Conservation (phyloP, 2,329 filamentous ascomycete species). For the Microdochium bolleyi region DNA sequence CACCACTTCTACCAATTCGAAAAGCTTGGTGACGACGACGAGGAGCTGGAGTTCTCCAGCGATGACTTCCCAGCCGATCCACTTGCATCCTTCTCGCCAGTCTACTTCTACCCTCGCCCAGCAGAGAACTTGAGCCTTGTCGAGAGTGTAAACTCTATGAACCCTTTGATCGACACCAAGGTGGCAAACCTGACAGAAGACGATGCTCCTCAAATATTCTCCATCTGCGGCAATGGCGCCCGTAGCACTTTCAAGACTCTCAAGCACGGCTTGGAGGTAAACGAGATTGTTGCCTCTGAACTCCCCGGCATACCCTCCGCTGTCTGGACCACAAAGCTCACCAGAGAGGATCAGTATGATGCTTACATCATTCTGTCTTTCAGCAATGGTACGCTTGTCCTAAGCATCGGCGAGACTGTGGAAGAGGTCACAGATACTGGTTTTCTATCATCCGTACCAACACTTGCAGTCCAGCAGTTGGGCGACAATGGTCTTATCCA, state of each 20-base stretch:
- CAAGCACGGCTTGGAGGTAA: slow-evolving; percentile 87
- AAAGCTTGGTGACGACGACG: slow-evolving; percentile 90
- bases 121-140: slow-evolving; percentile 78
- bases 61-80: slow-evolving; percentile 75
- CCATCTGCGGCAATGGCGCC: slow-evolving; percentile 80
- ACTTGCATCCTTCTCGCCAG: slow-evolving; percentile 61
- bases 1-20: slow-evolving; percentile 96
- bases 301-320: slow-evolving; percentile 80
- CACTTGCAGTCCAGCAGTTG: slow-evolving; percentile 86
- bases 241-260: slow-evolving; percentile 85
- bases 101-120: slow-evolving; percentile 76
- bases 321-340: slow-evolving; percentile 92
- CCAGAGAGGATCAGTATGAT: slow-evolving; percentile 74
- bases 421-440: slow-evolving; percentile 93
- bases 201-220: slow-evolving; percentile 94
- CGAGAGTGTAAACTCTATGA: slow-evolving; percentile 80
- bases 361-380: slow-evolving; percentile 95
- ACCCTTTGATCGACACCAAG: slow-evolving; percentile 85
- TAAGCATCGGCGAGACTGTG: slow-evolving; percentile 94
- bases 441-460: slow-evolving; percentile 82
- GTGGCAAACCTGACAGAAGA: slow-evolving; percentile 86
- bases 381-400: slow-evolving; percentile 78
- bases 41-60: slow-evolving; percentile 79
- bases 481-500: slow-evolving; percentile 90
- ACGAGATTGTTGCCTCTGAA: slow-evolving; percentile 92